Percentiles rank a stretch among this genome's conserved stretches.
phyloP scores from a whole-genome alignment of 2,329 filamentous ascomycete species.

The Purpureocillium lavendulum region DNA sequence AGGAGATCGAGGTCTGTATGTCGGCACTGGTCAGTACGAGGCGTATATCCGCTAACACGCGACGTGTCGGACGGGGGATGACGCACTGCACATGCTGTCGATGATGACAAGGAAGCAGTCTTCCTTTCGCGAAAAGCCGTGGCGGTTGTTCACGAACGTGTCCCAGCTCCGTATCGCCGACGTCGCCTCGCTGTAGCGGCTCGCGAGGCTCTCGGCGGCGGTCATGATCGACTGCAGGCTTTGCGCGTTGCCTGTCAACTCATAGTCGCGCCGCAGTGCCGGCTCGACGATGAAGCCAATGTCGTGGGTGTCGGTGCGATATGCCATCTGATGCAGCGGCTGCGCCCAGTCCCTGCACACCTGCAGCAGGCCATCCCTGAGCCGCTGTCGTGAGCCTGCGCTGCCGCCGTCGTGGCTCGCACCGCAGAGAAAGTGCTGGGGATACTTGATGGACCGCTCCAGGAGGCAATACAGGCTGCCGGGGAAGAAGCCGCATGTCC shows the following conservation, averaged over 20 bases:
- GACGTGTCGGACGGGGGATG: not conserved
- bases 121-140: constrained; percentile 16
- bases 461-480: constrained; percentile 25
- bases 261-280: constrained; percentile 36
- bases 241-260: constrained; percentile 29
- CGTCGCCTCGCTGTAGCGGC: constrained; percentile 29
- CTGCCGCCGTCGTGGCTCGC: not conserved
- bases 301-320: constrained; percentile 42
- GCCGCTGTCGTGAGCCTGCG: not conserved
- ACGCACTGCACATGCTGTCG: constrained; percentile 28
- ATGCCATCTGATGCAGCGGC: constrained; percentile 27
- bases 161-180: constrained; percentile 42
- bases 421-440: constrained; percentile 7
- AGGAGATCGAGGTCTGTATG: constrained; percentile 24
- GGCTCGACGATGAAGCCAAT: constrained; percentile 46
- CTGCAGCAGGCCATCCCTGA: constrained; percentile 10
- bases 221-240: constrained; percentile 30
- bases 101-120: constrained; percentile 30
- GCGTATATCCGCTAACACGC: not conserved
- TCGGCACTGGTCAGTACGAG: not conserved
- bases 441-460: constrained; percentile 22
- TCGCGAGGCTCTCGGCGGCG: constrained; percentile 34
- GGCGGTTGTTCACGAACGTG: constrained; percentile 17
- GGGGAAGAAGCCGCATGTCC: constrained; percentile 35
- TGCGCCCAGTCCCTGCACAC: constrained; percentile 21